Conservation (phyloP, 768 basidiomycete species). For the Pleurotus djamor region DNA sequence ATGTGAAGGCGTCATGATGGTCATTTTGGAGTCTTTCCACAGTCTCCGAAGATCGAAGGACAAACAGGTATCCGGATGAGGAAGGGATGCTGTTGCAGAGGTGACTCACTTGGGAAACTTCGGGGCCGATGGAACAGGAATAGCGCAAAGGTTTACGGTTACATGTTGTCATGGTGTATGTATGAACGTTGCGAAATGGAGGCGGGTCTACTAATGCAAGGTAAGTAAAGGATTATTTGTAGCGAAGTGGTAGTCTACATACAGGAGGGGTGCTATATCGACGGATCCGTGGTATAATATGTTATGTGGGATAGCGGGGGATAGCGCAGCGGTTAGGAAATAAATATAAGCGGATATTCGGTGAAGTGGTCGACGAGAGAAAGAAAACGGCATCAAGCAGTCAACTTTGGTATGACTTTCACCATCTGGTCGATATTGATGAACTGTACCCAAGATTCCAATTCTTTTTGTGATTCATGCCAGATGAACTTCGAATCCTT, state of each 20-base stretch:
- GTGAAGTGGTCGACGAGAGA: not conserved
- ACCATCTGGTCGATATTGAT: conserved; percentile 81
- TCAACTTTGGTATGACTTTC: conserved; percentile 74
- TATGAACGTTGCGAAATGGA: not conserved
- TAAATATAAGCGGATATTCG: not conserved
- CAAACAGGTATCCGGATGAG: too few relatives aligned
- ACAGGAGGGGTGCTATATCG: not conserved
- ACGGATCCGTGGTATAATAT: not conserved
- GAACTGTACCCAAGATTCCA: conserved; percentile 83
- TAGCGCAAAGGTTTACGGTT: not conserved
- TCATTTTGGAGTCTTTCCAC: too few relatives aligned
- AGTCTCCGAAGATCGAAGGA: too few relatives aligned
- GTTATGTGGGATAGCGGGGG: not conserved
- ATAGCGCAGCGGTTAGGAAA: not conserved
- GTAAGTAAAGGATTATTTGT: not conserved
- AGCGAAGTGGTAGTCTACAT: not conserved
- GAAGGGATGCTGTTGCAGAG: too few relatives aligned
- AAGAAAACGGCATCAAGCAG: conserved; percentile 34
- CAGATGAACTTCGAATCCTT: conserved; percentile 68
- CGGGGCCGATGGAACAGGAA: too few relatives aligned
- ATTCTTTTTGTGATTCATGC: conserved; percentile 61
- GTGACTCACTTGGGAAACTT: too few relatives aligned
- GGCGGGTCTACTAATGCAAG: not conserved
- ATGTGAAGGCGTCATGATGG: too few relatives aligned
- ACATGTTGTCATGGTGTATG: not conserved